phyloP scores from a whole-genome alignment of 2,329 filamentous ascomycete species.

The Dactylellina drechsleri region DNA sequence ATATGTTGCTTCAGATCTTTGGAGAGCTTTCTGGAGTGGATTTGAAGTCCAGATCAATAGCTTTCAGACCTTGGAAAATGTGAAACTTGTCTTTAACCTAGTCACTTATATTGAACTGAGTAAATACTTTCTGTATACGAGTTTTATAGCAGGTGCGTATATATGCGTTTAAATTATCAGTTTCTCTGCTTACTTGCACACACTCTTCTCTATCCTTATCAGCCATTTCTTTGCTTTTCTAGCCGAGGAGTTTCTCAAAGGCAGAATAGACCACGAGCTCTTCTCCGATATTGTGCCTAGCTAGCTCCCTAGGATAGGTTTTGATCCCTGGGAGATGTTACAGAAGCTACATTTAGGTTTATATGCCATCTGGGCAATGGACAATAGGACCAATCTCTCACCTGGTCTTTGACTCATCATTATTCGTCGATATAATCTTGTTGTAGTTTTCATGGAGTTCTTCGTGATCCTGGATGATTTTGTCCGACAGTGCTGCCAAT shows the following conservation, averaged over 20 bases:
- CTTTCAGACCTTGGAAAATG: slow-evolving; percentile 65
- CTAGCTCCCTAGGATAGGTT: slow-evolving; percentile 67
- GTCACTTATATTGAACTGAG: neutral
- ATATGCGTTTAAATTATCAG: no score
- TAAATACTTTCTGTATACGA: no score
- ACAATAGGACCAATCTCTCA: no score
- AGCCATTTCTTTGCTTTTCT: slow-evolving; percentile 63
- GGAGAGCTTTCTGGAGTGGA: slow-evolving; percentile 65
- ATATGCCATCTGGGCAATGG: no score
- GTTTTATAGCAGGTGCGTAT: neutral
- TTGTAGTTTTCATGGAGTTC: slow-evolving; percentile 62
- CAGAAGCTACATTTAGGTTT: neutral
- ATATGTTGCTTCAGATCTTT: slow-evolving; percentile 64
- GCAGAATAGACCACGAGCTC: slow-evolving; percentile 68
- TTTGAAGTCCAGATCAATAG: slow-evolving; percentile 63
- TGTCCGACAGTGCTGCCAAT: slow-evolving; percentile 59
- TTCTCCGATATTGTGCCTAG: slow-evolving; percentile 65
- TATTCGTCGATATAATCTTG: slow-evolving; percentile 62
- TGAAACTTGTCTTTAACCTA: slow-evolving; percentile 68
- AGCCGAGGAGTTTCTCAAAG: slow-evolving; percentile 65
- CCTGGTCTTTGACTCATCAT: slow-evolving; percentile 57
- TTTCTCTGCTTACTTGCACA: slow-evolving; percentile 12
- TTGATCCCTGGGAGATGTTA: slow-evolving; percentile 59
- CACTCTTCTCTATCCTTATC: slow-evolving; percentile 63
- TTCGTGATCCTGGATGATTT: slow-evolving; percentile 62